Evolutionary conservation across 352 stramenopile genomes (phyloP), one percentile per base, ranked within the genome.

Genomic region (Phytophthora parvispora): DNA sequence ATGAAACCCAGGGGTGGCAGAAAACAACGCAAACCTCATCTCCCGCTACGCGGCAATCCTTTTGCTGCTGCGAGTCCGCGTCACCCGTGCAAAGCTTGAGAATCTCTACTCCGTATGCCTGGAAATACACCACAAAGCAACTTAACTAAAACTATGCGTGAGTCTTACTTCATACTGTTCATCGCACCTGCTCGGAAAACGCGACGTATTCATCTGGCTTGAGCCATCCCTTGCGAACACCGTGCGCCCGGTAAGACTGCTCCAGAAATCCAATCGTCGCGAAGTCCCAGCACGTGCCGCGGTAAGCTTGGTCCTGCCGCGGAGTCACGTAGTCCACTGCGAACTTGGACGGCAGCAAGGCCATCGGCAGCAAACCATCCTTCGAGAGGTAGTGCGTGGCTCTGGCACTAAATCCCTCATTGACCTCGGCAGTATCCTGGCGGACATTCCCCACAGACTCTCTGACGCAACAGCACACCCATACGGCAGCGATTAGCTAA

Each of bases 241-340:
- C 87, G 22, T 92, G 78, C 28, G 84, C 84, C 27, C 87, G 80
- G 64, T 95, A 95, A 56, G 85, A 93, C 60, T 92, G 83, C 68
- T 95, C 87, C 34, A 95, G 64, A 56, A 93, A 89, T 25, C 80
- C 80, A 47, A 95, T 87, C 7, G 87, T 93, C 3, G 87, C 85
- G 53, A 95, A 95, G 68, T 95, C 87, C 87, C 87, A 95, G 69
- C 87, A 95, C 4, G 85, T 95, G 38, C 87, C 87, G 38, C 87
- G 87, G 38, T 88, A 80, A 52, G 85, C 82, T 63, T 95, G 87
- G 51, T 95, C 78, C 64, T 92, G 78, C 1, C 87, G 85, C 22
- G 85, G 87, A 18, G 85, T 95, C 20, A 95, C 85, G 63, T 88
- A 91, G 66, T 92, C 69, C 25, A 95, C 85, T 0, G 87, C 85